phyloP scores from a whole-genome alignment of 2,329 filamentous ascomycete genomes.

The Delphinella strobiligena region DNA sequence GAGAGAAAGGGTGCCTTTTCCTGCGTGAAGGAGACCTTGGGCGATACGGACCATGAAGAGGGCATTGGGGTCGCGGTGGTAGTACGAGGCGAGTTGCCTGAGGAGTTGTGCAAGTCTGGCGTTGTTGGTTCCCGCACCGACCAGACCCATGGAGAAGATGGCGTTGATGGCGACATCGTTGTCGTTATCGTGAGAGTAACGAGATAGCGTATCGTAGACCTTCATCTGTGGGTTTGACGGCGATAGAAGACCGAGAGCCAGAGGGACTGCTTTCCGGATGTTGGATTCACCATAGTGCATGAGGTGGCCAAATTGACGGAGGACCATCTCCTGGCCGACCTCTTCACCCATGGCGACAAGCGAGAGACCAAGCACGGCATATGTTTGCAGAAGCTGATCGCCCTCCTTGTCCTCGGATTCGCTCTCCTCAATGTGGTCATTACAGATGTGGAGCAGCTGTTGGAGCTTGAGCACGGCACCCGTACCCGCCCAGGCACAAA shows the following conservation, averaged over 20 bases:
- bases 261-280: conserved; percentile 87
- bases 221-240: conserved; percentile 99
- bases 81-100: conserved; percentile 91
- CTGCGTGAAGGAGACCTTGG: conserved; percentile 95
- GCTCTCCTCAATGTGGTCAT: conserved; percentile 88
- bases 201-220: conserved; percentile 93
- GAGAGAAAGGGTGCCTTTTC: conserved; percentile 90
- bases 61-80: conserved; percentile 90
- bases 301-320: conserved; percentile 91
- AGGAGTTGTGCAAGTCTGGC: conserved; percentile 89
- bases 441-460: conserved; percentile 94
- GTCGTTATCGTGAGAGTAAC: conserved; percentile 98
- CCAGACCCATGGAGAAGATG: conserved; percentile 97
- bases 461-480: conserved; percentile 95
- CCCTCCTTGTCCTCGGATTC: conserved; percentile 65
- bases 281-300: conserved; percentile 99
- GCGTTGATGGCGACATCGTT: conserved; percentile 96
- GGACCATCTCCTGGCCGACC: conserved; percentile 95
- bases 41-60: conserved; percentile 99
- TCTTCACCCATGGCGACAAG: conserved; percentile 98
- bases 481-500: conserved; percentile 96
- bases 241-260: conserved; percentile 93
- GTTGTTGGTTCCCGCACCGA: conserved; percentile 96
- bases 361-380: conserved; percentile 87
- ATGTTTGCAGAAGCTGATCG: conserved; percentile 88